Evolutionary conservation across 495 filamentous ascomycete species (phyloP).

Genomic region (Penicillium cinerascens): DNA sequence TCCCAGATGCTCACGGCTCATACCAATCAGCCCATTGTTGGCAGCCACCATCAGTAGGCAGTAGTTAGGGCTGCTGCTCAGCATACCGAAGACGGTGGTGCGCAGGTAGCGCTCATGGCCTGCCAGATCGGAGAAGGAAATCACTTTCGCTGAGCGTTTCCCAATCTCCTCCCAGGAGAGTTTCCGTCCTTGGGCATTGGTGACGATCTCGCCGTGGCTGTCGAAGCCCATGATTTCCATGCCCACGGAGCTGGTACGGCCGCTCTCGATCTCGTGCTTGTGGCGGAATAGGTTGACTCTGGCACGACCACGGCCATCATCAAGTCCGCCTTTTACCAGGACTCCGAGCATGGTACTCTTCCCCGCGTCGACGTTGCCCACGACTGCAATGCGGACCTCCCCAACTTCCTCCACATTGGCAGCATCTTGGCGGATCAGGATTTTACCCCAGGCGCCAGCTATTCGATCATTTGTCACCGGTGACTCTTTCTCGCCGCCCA

Average conservation of each 20-base stretch:
- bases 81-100: constrained; percentile 92
- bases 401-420: constrained; percentile 79
- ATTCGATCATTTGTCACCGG: constrained; percentile 59
- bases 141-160: constrained; percentile 89
- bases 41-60: constrained; percentile 98
- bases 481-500: constrained; percentile 74
- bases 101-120: constrained; percentile 94
- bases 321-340: constrained; percentile 89
- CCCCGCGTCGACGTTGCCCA: constrained; percentile 96
- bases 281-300: constrained; percentile 96
- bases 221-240: constrained; percentile 99
- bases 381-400: constrained; percentile 95
- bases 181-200: constrained; percentile 78
- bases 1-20: constrained; percentile 96
- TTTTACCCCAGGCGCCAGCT: constrained; percentile 70
- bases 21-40: constrained; percentile 95
- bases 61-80: constrained; percentile 96
- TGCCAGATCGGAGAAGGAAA: constrained; percentile 92
- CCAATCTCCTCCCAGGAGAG: constrained; percentile 98
- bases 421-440: constrained; percentile 75
- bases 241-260: constrained; percentile 91
- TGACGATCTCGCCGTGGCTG: constrained; percentile 77
- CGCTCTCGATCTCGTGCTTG: constrained; percentile 95
- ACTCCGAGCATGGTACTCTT: constrained; percentile 98
- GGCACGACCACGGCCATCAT: constrained; percentile 91